These are phyloP conservation scores for Penicillium ucsense DNA, from an alignment of 495 filamentous ascomycete species.

Conservation along the genomic window DNA sequence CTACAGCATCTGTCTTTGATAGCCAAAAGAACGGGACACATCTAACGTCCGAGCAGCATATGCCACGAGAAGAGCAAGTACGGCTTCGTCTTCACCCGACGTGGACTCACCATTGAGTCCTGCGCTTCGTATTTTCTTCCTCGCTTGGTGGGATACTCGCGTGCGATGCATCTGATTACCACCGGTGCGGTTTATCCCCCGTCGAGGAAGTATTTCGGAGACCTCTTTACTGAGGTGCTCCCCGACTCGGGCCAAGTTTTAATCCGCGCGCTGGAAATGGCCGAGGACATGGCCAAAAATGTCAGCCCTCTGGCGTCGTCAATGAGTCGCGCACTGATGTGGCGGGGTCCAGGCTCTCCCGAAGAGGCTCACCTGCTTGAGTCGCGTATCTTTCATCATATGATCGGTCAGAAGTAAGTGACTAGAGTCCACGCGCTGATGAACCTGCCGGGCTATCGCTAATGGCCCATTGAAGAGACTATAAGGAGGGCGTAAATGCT, in stretches of 20 bases:
- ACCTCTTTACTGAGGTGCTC: slow-evolving; percentile 44
- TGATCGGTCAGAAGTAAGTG: slow-evolving; percentile 30
- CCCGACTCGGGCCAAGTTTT: slow-evolving; percentile 39
- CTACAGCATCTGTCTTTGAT: too few relatives aligned
- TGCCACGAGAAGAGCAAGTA: slow-evolving; percentile 38
- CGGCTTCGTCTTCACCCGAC: slow-evolving; percentile 51
- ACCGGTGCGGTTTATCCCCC: slow-evolving; percentile 28
- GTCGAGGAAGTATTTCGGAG: slow-evolving; percentile 30
- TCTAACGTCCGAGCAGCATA: slow-evolving; percentile 14
- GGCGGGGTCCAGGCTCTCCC: slow-evolving; percentile 35
- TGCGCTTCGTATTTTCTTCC: slow-evolving; percentile 52
- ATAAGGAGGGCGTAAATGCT: slow-evolving; percentile 31
- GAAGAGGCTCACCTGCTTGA: slow-evolving; percentile 50
- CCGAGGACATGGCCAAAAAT: slow-evolving; percentile 45
- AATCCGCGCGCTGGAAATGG: slow-evolving; percentile 39
- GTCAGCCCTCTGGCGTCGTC: slow-evolving; percentile 38
- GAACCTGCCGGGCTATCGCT: neutral
- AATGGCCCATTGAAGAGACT: slow-evolving; percentile 17
- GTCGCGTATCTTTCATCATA: slow-evolving; percentile 43
- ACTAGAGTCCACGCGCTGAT: neutral
- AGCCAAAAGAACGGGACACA: neutral
- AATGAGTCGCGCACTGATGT: slow-evolving; percentile 49
- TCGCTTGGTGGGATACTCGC: slow-evolving; percentile 43
- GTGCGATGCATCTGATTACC: slow-evolving; percentile 40
- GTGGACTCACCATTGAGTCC: slow-evolving; percentile 50